phyloP scores from a whole-genome alignment of 345 rosid species.

The Cardiospermum halicacabum region DNA sequence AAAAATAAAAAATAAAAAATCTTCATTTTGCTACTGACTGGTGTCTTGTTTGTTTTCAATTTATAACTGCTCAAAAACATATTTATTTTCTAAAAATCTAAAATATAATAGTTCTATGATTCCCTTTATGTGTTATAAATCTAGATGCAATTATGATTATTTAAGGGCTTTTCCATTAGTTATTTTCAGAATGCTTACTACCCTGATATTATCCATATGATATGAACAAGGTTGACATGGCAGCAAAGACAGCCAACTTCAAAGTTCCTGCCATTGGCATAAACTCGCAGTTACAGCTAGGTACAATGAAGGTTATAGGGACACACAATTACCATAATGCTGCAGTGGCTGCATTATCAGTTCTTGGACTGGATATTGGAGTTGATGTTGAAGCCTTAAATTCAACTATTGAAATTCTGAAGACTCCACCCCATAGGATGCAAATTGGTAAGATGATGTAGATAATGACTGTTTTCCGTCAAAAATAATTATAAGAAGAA shows the following conservation, averaged over 20 bases:
- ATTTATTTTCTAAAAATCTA: background rate
- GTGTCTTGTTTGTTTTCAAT: background rate
- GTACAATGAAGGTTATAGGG: constrained; percentile 23
- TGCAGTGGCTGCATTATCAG: constrained; percentile 38
- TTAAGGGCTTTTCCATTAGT: background rate
- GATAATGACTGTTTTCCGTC: background rate
- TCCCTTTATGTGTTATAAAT: background rate
- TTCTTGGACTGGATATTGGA: constrained; percentile 29
- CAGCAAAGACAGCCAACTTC: constrained; percentile 23
- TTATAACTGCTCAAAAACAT: background rate
- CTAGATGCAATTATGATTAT: background rate
- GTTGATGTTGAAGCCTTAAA: constrained; percentile 18
- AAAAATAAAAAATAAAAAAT: background rate
- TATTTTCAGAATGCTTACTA: background rate
- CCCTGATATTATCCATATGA: constrained; percentile 4
- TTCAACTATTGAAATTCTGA: constrained; percentile 23
- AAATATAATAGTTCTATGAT: background rate
- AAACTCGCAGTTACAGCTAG: constrained; percentile 21
- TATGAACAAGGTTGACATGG: constrained; percentile 27
- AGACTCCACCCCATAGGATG: constrained; percentile 30
- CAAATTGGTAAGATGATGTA: constrained; percentile 23
- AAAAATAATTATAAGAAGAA: background rate
- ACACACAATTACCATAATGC: constrained; percentile 29
- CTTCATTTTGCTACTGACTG: too few species aligned
- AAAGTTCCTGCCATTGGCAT: constrained; percentile 26